Percentiles rank a stretch among this genome's conserved stretches.
Evolutionary conservation across 371 early-diverging fungal species (phyloP).

Genomic region (Funneliformis caledonium): DNA sequence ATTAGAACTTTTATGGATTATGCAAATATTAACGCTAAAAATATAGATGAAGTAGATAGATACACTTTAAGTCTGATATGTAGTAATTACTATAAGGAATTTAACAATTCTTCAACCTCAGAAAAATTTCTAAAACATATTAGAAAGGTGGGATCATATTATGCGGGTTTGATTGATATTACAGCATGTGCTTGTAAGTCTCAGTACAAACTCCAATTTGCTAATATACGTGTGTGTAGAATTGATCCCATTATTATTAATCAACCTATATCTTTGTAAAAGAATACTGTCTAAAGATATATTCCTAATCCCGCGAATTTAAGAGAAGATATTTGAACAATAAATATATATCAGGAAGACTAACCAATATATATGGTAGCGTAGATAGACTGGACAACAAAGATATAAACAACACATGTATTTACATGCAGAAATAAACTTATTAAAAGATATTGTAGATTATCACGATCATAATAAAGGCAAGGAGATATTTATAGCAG

Average conservation of each 20-base stretch:
- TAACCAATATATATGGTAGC: background rate
- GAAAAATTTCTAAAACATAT: background rate
- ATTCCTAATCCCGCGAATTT: background rate
- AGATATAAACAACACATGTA: background rate
- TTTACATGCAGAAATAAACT: background rate
- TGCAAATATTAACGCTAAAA: background rate
- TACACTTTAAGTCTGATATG: background rate
- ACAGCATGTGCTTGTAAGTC: background rate
- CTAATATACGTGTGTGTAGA: background rate
- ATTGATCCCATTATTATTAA: background rate
- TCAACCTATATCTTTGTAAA: background rate
- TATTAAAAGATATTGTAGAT: background rate
- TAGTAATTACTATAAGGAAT: background rate
- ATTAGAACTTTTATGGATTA: background rate
- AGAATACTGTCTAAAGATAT: background rate
- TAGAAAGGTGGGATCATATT: constrained; percentile 5
- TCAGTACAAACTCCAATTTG: background rate
- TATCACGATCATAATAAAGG: background rate
- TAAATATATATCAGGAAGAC: background rate
- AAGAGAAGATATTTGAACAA: background rate
- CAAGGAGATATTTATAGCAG: background rate
- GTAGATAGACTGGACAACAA: background rate
- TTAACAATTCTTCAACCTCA: background rate
- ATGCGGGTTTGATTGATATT: background rate
- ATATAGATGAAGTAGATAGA: background rate